Evolutionary conservation across 108 stramenopile genomes (phyloP).

Genomic region (Skeletonema marinoi): DNA sequence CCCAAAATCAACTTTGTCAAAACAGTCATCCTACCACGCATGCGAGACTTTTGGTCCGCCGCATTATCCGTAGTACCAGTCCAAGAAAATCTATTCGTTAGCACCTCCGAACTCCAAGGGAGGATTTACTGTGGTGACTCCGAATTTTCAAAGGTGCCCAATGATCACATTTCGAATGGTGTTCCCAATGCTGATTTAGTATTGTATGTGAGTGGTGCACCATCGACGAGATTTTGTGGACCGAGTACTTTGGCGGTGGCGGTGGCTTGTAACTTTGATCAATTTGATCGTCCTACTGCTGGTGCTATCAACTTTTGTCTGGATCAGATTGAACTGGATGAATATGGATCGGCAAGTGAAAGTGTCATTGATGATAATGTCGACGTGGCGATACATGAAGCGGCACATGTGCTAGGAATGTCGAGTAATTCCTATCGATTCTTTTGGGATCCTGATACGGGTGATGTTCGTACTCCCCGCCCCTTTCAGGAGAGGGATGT

Average conservation of each 20-base stretch:
- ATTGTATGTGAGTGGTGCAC: slow-evolving; percentile 76
- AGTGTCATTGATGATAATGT: slow-evolving; percentile 73
- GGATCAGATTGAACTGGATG: slow-evolving; percentile 68
- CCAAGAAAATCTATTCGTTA: slow-evolving; percentile 60
- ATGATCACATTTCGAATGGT: slow-evolving; percentile 67
- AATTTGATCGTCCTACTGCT: slow-evolving; percentile 80
- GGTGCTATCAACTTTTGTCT: slow-evolving; percentile 84
- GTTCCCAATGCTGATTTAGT: slow-evolving; percentile 69
- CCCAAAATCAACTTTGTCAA: slow-evolving; percentile 76
- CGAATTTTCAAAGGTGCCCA: slow-evolving; percentile 74
- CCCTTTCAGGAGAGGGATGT: slow-evolving; percentile 68
- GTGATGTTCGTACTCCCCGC: slow-evolving; percentile 63
- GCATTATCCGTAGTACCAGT: slow-evolving; percentile 80
- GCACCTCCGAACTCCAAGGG: slow-evolving; percentile 62
- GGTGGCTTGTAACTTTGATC: slow-evolving; percentile 77
- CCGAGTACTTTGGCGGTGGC: slow-evolving; percentile 78
- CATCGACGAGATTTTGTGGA: slow-evolving; percentile 72
- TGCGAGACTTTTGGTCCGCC: slow-evolving; percentile 70
- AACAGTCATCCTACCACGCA: slow-evolving; percentile 66
- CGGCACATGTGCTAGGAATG: slow-evolving; percentile 77
- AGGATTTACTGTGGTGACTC: slow-evolving; percentile 81
- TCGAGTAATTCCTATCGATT: slow-evolving; percentile 78
- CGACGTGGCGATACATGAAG: slow-evolving; percentile 83
- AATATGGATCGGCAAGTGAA: slow-evolving; percentile 57
- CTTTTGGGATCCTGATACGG: slow-evolving; percentile 83